phyloP scores from a whole-genome alignment of 495 filamentous ascomycete genomes.

The Lasiosphaeriaceae sp. region DNA sequence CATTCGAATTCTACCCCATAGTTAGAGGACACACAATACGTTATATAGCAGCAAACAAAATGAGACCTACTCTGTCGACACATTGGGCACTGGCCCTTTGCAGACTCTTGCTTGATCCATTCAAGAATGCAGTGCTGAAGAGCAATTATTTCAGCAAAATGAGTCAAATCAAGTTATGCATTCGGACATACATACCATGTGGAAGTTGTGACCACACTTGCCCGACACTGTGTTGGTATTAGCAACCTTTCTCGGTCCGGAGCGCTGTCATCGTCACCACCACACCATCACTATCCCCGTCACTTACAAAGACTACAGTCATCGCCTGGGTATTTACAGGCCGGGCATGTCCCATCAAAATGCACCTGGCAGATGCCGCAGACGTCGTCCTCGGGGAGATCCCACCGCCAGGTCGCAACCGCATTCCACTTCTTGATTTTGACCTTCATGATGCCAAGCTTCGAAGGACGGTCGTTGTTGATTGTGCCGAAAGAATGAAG shows the following conservation, averaged over 20 bases:
- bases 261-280: neutral
- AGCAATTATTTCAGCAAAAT: neutral
- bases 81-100: slow-evolving; percentile 96
- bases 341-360: slow-evolving; percentile 95
- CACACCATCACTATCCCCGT: too few species aligned
- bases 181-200: slow-evolving; percentile 64
- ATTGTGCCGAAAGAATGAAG: too few species aligned
- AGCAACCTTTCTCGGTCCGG: slow-evolving; percentile 2
- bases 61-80: slow-evolving; percentile 79
- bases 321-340: slow-evolving; percentile 96
- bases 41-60: neutral
- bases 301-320: slow-evolving; percentile 84
- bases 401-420: slow-evolving; percentile 95
- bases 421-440: slow-evolving; percentile 89
- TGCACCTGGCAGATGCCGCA: slow-evolving; percentile 98
- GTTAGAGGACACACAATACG: neutral
- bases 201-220: slow-evolving; percentile 94
- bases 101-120: slow-evolving; percentile 92
- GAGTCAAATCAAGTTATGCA: neutral
- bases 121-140: slow-evolving; percentile 86
- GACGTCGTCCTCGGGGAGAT: slow-evolving; percentile 95
- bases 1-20: slow-evolving; percentile 62
- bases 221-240: slow-evolving; percentile 65
- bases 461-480: neutral
- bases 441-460: slow-evolving; percentile 71